These are phyloP conservation scores for Hsuehochloa calcarea DNA, from an alignment of 176 grass and related monocot genomes.

Conservation along the genomic window DNA sequence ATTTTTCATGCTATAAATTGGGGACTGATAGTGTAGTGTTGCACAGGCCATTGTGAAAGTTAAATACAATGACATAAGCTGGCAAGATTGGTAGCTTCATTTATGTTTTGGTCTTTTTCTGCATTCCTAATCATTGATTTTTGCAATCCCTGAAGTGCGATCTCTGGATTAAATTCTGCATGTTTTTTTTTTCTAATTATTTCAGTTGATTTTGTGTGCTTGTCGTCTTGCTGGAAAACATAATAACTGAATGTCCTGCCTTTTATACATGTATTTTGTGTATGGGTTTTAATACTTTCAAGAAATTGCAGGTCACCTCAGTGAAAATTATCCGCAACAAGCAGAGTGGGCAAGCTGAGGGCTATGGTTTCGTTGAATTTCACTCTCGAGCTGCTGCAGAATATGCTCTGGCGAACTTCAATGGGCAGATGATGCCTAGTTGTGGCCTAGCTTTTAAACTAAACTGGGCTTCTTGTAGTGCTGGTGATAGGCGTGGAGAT, in stretches of 20 bases:
- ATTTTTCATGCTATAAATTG: not conserved
- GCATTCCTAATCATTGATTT: not conserved
- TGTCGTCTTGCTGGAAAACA: not conserved
- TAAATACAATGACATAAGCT: not conserved
- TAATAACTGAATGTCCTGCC: not conserved
- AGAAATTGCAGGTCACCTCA: conserved; percentile 49
- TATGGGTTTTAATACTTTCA: conserved; percentile 20
- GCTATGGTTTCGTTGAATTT: conserved; percentile 94
- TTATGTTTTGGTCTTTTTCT: not conserved
- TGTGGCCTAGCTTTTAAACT: conserved; percentile 60
- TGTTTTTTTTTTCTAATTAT: not conserved
- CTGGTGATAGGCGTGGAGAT: conserved; percentile 59
- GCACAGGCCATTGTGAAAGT: not conserved
- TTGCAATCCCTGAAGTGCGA: not conserved
- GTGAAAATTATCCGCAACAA: conserved; percentile 91
- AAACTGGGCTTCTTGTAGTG: conserved; percentile 79
- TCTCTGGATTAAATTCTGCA: not conserved
- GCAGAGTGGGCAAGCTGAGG: conserved; percentile 72
- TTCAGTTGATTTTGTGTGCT: not conserved
- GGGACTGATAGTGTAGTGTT: not conserved
- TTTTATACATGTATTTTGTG: not conserved
- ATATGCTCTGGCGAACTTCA: conserved; percentile 59
- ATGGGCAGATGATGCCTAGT: conserved; percentile 77
- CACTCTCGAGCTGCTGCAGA: conserved; percentile 63
- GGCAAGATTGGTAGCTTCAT: not conserved